phyloP scores from a whole-genome alignment of 2,329 filamentous ascomycete genomes.

The Exutisphaerella laricina region DNA sequence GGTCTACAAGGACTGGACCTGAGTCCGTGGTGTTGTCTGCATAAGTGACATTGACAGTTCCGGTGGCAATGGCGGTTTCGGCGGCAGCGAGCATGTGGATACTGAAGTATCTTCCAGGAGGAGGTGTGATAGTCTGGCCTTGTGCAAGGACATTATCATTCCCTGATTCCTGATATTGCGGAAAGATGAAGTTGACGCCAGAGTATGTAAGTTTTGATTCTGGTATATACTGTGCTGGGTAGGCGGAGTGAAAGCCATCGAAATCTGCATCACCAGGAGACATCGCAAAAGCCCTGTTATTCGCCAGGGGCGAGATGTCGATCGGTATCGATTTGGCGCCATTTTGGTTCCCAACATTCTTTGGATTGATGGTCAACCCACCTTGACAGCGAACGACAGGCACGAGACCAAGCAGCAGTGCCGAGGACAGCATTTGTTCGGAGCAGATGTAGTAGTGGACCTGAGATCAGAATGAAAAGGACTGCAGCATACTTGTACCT shows the following conservation, averaged over 20 bases:
- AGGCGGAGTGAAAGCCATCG: too few relatives aligned
- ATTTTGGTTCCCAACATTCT: slow-evolving; percentile 20
- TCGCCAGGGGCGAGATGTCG: slow-evolving; percentile 27
- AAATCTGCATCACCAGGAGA: slow-evolving; percentile 34
- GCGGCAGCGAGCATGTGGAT: slow-evolving; percentile 39
- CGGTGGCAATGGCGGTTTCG: slow-evolving; percentile 36
- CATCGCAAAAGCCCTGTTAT: slow-evolving; percentile 37
- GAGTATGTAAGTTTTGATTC: slow-evolving; percentile 34
- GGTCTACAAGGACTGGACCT: slow-evolving; percentile 33
- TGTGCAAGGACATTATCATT: slow-evolving; percentile 37
- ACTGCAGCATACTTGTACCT: slow-evolving; percentile 18
- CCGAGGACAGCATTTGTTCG: slow-evolving; percentile 1
- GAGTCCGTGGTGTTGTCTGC: slow-evolving; percentile 34
- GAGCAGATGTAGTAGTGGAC: background rate
- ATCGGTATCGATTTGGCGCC: slow-evolving; percentile 21
- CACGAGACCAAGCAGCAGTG: slow-evolving; percentile 11
- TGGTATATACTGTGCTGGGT: slow-evolving; percentile 35
- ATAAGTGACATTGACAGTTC: slow-evolving; percentile 36
- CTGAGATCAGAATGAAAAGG: slow-evolving; percentile 2
- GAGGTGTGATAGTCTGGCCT: slow-evolving; percentile 34
- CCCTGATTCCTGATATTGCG: slow-evolving; percentile 34
- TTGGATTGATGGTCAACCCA: slow-evolving; percentile 28
- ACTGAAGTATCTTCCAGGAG: slow-evolving; percentile 34
- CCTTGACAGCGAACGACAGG: slow-evolving; percentile 21
- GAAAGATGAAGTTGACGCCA: slow-evolving; percentile 36